Percentiles rank a stretch among this genome's conserved stretches.
phyloP scores from a whole-genome alignment of 139 green algal genomes.

The Haematococcus lacustris region DNA sequence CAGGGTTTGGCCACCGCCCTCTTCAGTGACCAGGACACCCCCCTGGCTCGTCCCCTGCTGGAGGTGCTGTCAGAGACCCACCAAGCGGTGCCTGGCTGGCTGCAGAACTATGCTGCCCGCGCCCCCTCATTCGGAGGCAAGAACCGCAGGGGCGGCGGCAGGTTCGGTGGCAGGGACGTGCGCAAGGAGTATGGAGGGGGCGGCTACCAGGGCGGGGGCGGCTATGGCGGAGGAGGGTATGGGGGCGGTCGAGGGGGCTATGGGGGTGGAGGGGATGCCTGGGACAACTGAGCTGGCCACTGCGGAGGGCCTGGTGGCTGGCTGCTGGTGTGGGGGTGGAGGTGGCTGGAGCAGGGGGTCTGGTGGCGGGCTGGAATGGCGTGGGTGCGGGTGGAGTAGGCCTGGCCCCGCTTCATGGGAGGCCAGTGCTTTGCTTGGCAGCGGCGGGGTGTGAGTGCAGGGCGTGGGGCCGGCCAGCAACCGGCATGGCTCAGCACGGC shows the following conservation, averaged over 20 bases:
- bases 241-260: conserved; percentile 26
- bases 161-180: conserved; percentile 89
- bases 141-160: conserved; percentile 40
- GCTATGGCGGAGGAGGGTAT: conserved; percentile 23
- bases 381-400: no score
- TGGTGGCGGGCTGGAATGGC: no score
- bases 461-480: no score
- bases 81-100: conserved; percentile 90
- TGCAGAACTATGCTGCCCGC: conserved; percentile 68
- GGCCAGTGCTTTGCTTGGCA: no score
- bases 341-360: no score
- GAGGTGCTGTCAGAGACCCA: conserved; percentile 87
- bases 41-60: conserved; percentile 64
- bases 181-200: conserved; percentile 59
- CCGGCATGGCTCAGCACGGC: no score
- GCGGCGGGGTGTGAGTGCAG: no score
- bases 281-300: conserved; percentile 28
- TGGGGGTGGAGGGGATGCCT: conserved; percentile 33
- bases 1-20: conserved; percentile 90
- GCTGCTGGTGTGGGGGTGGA: no score
- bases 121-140: conserved; percentile 54
- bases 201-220: conserved; percentile 36
- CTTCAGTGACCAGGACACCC: conserved; percentile 88
- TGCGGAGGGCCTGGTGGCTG: no score
- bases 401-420: no score